Evolutionary conservation across 2,329 filamentous ascomycete species (phyloP).

Genomic region (Monosporascus cannonballus): DNA sequence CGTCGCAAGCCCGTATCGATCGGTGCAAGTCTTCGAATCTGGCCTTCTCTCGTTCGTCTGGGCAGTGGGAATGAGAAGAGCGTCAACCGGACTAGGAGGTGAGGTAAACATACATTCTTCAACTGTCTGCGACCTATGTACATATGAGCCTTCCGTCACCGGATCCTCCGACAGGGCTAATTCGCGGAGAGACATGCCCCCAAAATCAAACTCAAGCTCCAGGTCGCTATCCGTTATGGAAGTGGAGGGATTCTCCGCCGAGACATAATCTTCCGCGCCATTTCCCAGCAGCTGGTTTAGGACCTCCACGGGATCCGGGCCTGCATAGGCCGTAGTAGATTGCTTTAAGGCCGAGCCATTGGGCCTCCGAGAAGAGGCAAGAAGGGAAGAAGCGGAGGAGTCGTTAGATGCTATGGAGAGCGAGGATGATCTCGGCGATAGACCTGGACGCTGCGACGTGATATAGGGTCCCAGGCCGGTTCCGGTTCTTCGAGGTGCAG

Average conservation of each 20-base stretch:
- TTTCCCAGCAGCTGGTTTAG: constrained; percentile 45
- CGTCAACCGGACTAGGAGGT: constrained; percentile 5
- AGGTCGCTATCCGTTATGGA: constrained; percentile 46
- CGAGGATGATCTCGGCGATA: constrained; percentile 63
- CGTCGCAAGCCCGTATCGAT: constrained; percentile 85
- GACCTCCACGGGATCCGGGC: constrained; percentile 65
- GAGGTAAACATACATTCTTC: constrained; percentile 61
- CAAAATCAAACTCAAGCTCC: constrained; percentile 70
- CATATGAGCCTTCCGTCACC: constrained; percentile 16
- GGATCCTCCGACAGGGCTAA: constrained; percentile 43
- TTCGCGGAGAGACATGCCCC: constrained; percentile 67
- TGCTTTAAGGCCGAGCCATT: constrained; percentile 67
- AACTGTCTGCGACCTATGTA: constrained; percentile 53
- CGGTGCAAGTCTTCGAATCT: constrained; percentile 87
- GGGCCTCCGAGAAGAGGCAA: constrained; percentile 54
- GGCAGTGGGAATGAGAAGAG: constrained; percentile 11
- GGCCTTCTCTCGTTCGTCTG: constrained; percentile 73
- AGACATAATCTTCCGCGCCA: constrained; percentile 5
- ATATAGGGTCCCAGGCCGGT: constrained; percentile 63
- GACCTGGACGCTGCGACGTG: constrained; percentile 57
- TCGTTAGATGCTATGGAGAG: constrained; percentile 73
- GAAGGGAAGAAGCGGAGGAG: constrained; percentile 67
- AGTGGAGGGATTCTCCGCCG: constrained; percentile 5
- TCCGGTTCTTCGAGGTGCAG: constrained; percentile 60
- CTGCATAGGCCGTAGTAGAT: constrained; percentile 42